Evolutionary conservation across 495 filamentous ascomycete genomes (phyloP).

Genomic region (Parmelia sp.): DNA sequence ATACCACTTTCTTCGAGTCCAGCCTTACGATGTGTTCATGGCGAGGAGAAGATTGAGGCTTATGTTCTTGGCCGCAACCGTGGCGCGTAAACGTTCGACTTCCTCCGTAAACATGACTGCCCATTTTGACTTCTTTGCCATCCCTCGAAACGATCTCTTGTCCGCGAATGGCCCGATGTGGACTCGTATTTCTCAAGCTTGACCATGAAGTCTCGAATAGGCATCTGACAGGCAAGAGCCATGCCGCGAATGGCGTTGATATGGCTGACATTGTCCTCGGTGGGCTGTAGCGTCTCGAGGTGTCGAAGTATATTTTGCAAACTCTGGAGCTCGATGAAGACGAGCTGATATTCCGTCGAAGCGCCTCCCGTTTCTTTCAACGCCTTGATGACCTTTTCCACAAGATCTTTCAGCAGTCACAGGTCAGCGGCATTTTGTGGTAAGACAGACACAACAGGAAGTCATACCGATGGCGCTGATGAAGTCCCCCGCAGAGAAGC

Average conservation of each 20-base stretch:
- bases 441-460: too few species aligned
- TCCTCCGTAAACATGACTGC: conserved; percentile 27
- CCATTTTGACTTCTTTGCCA: conserved; percentile 28
- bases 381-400: conserved; percentile 27
- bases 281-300: conserved; percentile 26
- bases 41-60: conserved; percentile 29
- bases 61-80: conserved; percentile 28
- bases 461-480: conserved; percentile 28
- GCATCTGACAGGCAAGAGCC: conserved; percentile 28
- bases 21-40: conserved; percentile 25
- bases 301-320: conserved; percentile 26
- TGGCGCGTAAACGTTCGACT: conserved; percentile 28
- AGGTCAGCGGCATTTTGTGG: too few species aligned
- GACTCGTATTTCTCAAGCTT: conserved; percentile 29
- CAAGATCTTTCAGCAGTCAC: conserved; percentile 25
- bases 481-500: conserved; percentile 34
- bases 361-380: conserved; percentile 30
- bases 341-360: conserved; percentile 28
- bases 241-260: conserved; percentile 32
- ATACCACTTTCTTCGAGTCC: neutral
- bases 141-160: conserved; percentile 3
- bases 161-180: conserved; percentile 14
- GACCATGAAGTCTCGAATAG: conserved; percentile 27
- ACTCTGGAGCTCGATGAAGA: conserved; percentile 28
- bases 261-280: conserved; percentile 26